Conservation (phyloP, 257 asterid species). For the Craterostigma plantagineum region DNA sequence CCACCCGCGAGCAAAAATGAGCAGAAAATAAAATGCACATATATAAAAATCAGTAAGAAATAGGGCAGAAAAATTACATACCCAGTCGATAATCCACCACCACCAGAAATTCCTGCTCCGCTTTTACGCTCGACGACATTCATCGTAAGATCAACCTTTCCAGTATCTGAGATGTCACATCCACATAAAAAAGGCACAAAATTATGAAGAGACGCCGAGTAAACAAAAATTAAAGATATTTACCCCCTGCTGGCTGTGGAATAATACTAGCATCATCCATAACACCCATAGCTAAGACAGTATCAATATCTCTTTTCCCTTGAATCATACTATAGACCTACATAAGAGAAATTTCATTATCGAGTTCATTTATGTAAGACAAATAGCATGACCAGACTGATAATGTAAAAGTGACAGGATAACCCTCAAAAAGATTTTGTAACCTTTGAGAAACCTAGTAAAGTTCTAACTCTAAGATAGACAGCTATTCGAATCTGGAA, state of each 20-base stretch:
- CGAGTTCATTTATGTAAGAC: slow-evolving; percentile 5
- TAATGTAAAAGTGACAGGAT: too few species aligned
- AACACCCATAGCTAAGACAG: slow-evolving; percentile 85
- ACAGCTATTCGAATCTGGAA: too few species aligned
- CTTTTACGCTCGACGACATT: slow-evolving; percentile 91
- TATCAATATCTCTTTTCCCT: slow-evolving; percentile 93
- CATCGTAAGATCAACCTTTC: slow-evolving; percentile 84
- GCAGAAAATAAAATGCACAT: background rate
- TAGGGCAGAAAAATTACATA: slow-evolving; percentile 20
- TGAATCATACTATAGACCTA: slow-evolving; percentile 98
- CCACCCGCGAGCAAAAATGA: background rate
- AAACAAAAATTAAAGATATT: slow-evolving; percentile 14
- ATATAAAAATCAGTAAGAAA: slow-evolving; percentile 3
- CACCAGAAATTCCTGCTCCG: slow-evolving; percentile 82
- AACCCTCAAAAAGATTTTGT: too few species aligned
- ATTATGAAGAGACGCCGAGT: slow-evolving; percentile 5
- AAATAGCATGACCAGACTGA: slow-evolving; percentile 4
- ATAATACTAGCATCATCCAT: slow-evolving; percentile 93
- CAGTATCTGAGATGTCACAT: slow-evolving; percentile 32
- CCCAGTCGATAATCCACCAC: slow-evolving; percentile 99
- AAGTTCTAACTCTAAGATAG: too few species aligned
- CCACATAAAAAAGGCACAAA: slow-evolving; percentile 4
- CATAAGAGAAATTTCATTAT: slow-evolving; percentile 8
- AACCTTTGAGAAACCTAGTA: too few species aligned
- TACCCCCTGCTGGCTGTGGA: slow-evolving; percentile 98